A percentile compares a stretch with the other conserved stretches of the same genome.
Evolutionary conservation across 2,329 filamentous ascomycete genomes (phyloP).

Genomic region (Aspergillus transmontanensis): DNA sequence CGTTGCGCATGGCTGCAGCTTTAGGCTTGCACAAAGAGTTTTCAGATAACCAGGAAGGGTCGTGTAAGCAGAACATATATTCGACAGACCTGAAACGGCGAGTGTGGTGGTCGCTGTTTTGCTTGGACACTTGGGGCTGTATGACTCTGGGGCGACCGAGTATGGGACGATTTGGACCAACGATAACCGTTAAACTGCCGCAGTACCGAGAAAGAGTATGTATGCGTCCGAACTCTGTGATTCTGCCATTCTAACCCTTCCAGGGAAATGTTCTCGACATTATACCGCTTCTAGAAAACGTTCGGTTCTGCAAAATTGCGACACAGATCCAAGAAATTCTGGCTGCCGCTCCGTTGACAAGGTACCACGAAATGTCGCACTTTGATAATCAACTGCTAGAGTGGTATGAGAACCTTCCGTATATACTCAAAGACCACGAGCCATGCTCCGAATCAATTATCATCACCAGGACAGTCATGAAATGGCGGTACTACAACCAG

Average conservation of each 20-base stretch:
- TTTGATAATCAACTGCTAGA: slow-evolving; percentile 69
- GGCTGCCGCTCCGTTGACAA: slow-evolving; percentile 68
- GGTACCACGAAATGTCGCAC: slow-evolving; percentile 65
- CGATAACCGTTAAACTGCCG: slow-evolving; percentile 67
- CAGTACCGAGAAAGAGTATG: slow-evolving; percentile 50
- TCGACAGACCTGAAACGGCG: slow-evolving; percentile 64
- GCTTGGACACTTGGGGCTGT: slow-evolving; percentile 73
- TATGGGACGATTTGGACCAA: slow-evolving; percentile 67
- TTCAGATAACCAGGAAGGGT: slow-evolving; percentile 46
- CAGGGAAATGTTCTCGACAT: slow-evolving; percentile 65
- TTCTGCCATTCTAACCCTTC: slow-evolving; percentile 30
- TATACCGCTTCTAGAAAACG: slow-evolving; percentile 73
- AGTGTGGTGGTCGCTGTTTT: slow-evolving; percentile 76
- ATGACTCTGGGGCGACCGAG: slow-evolving; percentile 72
- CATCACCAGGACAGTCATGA: slow-evolving; percentile 73
- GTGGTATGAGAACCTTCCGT: slow-evolving; percentile 73
- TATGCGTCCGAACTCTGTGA: slow-evolving; percentile 12
- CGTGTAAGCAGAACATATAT: slow-evolving; percentile 49
- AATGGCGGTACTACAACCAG: slow-evolving; percentile 79
- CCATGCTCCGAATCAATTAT: slow-evolving; percentile 71
- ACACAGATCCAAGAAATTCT: slow-evolving; percentile 76
- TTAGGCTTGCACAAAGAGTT: slow-evolving; percentile 71
- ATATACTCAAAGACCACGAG: slow-evolving; percentile 64
- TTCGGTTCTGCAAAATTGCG: slow-evolving; percentile 77
- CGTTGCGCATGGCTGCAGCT: slow-evolving; percentile 73